Evolutionary conservation across 1,284 basidiomycete genomes (phyloP).

Genomic region (Fomitopsis schrenkii): DNA sequence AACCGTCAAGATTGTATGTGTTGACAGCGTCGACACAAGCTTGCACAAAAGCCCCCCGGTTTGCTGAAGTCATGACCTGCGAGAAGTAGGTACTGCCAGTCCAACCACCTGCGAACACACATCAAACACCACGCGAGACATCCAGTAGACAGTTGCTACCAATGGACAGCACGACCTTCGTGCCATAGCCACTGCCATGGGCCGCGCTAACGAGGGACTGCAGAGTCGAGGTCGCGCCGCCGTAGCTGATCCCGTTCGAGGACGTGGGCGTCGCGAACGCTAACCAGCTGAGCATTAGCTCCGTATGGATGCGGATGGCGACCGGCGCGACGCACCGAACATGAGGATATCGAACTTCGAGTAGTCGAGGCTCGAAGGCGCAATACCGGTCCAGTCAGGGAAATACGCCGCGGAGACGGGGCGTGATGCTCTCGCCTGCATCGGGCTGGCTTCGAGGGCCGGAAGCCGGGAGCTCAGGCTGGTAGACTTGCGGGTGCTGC

Average conservation of each 20-base stretch:
- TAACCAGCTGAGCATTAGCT: conserved; percentile 12
- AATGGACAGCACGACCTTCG: conserved; percentile 68
- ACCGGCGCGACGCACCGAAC: conserved; percentile 37
- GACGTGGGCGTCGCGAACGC: conserved; percentile 73
- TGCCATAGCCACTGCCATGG: conserved; percentile 51
- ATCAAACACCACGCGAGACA: background rate
- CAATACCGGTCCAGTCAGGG: conserved; percentile 60
- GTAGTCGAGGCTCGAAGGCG: conserved; percentile 69
- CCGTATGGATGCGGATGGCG: too few relatives aligned
- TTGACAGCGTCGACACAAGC: conserved; percentile 59
- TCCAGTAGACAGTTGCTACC: conserved; percentile 39
- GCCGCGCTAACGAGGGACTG: conserved; percentile 58
- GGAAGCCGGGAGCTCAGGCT: background rate
- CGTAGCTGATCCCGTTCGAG: conserved; percentile 52
- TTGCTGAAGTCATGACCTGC: conserved; percentile 45
- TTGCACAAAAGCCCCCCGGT: conserved; percentile 54
- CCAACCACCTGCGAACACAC: conserved; percentile 39
- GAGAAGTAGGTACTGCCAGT: conserved; percentile 62
- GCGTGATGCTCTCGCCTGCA: conserved; percentile 3
- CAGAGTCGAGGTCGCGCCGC: conserved; percentile 50
- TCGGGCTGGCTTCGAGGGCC: background rate
- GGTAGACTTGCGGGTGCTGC: background rate
- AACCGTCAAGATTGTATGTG: conserved; percentile 61
- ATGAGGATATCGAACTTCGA: conserved; percentile 69
- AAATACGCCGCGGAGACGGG: conserved; percentile 52